Evolutionary conservation across 495 filamentous ascomycete species (phyloP).

Genomic region (Lepidopterella palustris): DNA sequence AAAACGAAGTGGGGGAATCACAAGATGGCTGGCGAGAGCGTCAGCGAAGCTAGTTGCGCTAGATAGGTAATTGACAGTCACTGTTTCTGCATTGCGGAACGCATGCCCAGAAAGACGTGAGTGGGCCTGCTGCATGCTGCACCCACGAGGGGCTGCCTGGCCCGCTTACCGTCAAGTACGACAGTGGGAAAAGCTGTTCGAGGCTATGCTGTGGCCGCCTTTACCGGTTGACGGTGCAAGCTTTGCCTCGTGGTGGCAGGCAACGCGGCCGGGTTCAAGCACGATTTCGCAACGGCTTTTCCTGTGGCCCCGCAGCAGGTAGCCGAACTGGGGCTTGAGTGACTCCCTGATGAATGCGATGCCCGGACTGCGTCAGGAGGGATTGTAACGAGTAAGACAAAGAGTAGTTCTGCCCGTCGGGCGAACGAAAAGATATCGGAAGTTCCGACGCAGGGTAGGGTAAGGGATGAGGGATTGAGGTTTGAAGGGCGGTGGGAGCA

Average conservation of each 20-base stretch:
- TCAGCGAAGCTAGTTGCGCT: background rate
- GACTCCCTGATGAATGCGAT: background rate
- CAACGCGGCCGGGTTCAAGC: background rate
- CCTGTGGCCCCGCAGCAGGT: background rate
- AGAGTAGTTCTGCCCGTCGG: background rate
- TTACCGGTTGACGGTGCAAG: background rate
- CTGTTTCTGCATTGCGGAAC: background rate
- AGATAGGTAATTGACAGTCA: background rate
- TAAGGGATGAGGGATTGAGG: too few species aligned
- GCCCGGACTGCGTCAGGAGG: background rate
- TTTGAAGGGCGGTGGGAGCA: background rate
- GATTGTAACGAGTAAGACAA: background rate
- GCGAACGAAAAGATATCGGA: background rate
- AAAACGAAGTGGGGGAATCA: background rate
- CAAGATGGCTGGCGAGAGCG: too few species aligned
- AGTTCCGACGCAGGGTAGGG: background rate
- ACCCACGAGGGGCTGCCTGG: background rate
- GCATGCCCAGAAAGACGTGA: too few species aligned
- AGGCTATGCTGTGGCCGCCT: background rate
- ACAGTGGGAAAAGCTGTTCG: background rate
- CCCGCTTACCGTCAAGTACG: background rate
- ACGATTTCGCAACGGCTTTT: background rate
- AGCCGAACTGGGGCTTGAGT: background rate
- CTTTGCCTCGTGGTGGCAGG: constrained; percentile 2
- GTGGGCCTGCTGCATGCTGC: background rate